These are phyloP conservation scores for Pichia sp. DNA, from an alignment of 1,139 yeast genomes.

Conservation along the genomic window DNA sequence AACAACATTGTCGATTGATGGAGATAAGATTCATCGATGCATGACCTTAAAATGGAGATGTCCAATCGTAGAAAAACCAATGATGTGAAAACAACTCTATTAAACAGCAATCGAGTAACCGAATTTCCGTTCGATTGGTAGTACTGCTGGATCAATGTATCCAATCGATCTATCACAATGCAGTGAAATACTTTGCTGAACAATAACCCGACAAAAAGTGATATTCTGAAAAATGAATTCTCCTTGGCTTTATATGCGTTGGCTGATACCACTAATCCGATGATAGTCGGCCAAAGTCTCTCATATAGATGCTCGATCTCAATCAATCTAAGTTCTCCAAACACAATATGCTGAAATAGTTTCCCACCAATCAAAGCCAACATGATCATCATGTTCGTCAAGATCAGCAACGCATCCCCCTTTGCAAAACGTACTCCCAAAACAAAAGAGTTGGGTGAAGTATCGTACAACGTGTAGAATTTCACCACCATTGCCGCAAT, in stretches of 20 bases:
- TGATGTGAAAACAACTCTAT: constrained; percentile 38
- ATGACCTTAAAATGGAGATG: constrained; percentile 46
- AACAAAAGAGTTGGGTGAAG: constrained; percentile 30
- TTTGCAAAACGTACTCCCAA: constrained; percentile 28
- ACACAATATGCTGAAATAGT: constrained; percentile 47
- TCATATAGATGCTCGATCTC: constrained; percentile 79
- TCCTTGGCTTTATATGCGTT: constrained; percentile 52
- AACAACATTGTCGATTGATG: constrained; percentile 50
- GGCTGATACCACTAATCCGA: constrained; percentile 61
- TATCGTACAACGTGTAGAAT: constrained; percentile 22
- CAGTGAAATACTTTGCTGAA: constrained; percentile 71
- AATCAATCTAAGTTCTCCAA: constrained; percentile 70
- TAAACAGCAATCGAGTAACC: constrained; percentile 27
- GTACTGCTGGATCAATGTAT: constrained; percentile 42
- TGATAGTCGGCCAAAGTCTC: constrained; percentile 57
- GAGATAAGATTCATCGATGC: constrained; percentile 55
- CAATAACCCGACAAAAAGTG: constrained; percentile 41
- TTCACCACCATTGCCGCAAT: constrained; percentile 21
- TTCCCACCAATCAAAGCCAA: constrained; percentile 40
- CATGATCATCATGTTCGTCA: constrained; percentile 42
- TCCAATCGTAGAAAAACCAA: constrained; percentile 46
- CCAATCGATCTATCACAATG: constrained; percentile 62
- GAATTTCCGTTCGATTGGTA: constrained; percentile 21
- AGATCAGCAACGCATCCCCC: constrained; percentile 29
- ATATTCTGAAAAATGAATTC: constrained; percentile 46